Evolutionary conservation across 2,329 filamentous ascomycete genomes (phyloP), one percentile per base, ranked within the genome.

Genomic region (Capronia coronata): DNA sequence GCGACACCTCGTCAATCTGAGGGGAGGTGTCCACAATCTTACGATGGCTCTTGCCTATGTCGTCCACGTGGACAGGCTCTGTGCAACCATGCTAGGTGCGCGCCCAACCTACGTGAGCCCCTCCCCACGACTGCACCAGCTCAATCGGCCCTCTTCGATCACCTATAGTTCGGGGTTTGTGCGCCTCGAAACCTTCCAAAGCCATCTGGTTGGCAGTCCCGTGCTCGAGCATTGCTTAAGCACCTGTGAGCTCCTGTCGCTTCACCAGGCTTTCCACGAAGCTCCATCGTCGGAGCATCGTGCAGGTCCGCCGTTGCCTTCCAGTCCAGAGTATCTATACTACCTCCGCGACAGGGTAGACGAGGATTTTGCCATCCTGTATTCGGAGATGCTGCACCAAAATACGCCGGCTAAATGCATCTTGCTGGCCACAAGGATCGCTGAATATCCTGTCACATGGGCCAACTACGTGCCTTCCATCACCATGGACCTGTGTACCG

Each of bases 381-480:
- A 48, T 34, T 21, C 35, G 11, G 18, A 32, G 2, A 41, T 41
- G 18, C 38, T 40, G 35, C 7, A 41, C n/a, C 21, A 48, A 18
- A 37, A 42, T 29, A 42, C 38, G 2, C 35, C 27, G 9, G 30
- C 35, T 3, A 48, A 37, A 23, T 48, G 45, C 29, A 23, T 42
- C 37, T 42, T 48, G 45, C 9, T 40, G 35, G 45, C 45, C 4
- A 34, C 37, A 10, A 30, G 45, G n/a, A 48, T 48, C 29, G 38
- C 42, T 18, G 45, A 48, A 14, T 48, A 48, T 42, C 45, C 45
- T 2, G 45, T 48, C 11, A 48, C 45, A 9, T 48, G 45, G 45
- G 35, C 35, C 13, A 48, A 48, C 29, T 42, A 48, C 14, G 38
- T 48, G 10, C 45, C 45, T 2, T 41, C 45, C 16, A 9, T 41